Evolutionary conservation across 257 asterid species (phyloP).

Genomic region (Penstemon davidsonii): DNA sequence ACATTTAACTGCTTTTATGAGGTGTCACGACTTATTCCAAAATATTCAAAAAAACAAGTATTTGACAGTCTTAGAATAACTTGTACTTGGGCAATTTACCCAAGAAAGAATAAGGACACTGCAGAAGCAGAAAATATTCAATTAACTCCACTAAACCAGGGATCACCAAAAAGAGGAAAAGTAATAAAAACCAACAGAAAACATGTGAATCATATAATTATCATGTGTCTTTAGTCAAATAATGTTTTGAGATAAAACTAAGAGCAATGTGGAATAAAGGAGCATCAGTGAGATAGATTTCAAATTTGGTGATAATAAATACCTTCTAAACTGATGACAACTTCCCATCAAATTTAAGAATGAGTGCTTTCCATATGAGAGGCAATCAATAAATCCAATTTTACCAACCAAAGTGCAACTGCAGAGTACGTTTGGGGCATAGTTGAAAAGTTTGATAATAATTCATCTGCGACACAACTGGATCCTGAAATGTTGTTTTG

Average conservation of each 20-base stretch:
- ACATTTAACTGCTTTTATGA: not conserved
- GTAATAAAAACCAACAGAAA: not conserved
- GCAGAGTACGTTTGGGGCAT: conserved; percentile 85
- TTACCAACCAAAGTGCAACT: conserved; percentile 85
- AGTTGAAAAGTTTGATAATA: conserved; percentile 63
- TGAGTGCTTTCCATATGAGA: conserved; percentile 40
- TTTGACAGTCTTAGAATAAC: too few species aligned
- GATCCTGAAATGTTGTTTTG: conserved; percentile 37
- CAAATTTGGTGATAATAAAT: conserved; percentile 19
- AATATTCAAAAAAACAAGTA: too few species aligned
- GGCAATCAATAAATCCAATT: conserved; percentile 70
- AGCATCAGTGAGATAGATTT: conserved; percentile 3
- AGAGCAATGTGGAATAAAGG: conserved; percentile 11
- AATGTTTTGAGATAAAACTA: conserved; percentile 5
- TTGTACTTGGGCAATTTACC: not conserved
- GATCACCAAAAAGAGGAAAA: not conserved
- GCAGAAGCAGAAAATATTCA: conserved; percentile 4
- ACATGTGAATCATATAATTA: conserved; percentile 3
- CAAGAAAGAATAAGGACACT: not conserved
- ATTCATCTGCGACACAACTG: conserved; percentile 50
- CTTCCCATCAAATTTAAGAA: conserved; percentile 35
- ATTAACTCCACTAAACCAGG: not conserved
- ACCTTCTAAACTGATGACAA: conserved; percentile 48
- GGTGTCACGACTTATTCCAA: not conserved
- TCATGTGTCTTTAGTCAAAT: not conserved